Base-by-base conservation (phyloP, 352 stramenopile species). In the Globisporangium solare region DNA sequence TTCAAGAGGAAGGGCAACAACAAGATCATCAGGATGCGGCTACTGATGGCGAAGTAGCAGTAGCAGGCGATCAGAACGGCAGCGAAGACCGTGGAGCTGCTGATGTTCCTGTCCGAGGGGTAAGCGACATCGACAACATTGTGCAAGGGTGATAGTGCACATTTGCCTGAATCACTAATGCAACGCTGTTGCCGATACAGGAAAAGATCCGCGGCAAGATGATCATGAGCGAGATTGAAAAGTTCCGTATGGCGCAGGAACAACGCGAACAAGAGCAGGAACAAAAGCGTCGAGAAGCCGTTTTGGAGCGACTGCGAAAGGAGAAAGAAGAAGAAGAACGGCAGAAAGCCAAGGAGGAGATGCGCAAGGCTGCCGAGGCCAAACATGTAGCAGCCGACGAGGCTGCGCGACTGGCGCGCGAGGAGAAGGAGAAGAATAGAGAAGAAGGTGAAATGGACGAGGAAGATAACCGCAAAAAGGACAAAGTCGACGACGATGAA, bases 161-260 rank as follows among this genome's bases (percentile, higher is more conserved):
- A 35, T 35, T 35, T 35, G 27, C 10, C 27, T 43, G 39, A 43
- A 43, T 15, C 3, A 43, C 39, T 43, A 15, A 43, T 43, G 39
- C 39, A 18, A 43, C 24, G 14, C 8, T 35, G 11, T 37, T 13
- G 7, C 37, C 2, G 11, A 11, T 54, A 15, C 47, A 75, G 67
- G 60, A 64, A 21, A 47, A 70, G 42, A 58, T 74, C 6, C 68
- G 68, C 6, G 61, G 70, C 22, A 61, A 64, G 35, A 81, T 76
- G 66, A 74, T 81, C 31, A 58, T 74, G 55, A 73, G 52, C 18
- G 71, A 73, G 52, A 70, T 81, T 21, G 71, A 74, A 41, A 81
- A 78, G 18, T 78, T 81, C 22, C 68, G 69, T 6, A 20, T 72
- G 40, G 63, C 68, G n/a, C 66, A 81, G 61, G 59, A 76, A 31